phyloP scores from a whole-genome alignment of 1,284 basidiomycete genomes.

The Apiotrichum domesticum region DNA sequence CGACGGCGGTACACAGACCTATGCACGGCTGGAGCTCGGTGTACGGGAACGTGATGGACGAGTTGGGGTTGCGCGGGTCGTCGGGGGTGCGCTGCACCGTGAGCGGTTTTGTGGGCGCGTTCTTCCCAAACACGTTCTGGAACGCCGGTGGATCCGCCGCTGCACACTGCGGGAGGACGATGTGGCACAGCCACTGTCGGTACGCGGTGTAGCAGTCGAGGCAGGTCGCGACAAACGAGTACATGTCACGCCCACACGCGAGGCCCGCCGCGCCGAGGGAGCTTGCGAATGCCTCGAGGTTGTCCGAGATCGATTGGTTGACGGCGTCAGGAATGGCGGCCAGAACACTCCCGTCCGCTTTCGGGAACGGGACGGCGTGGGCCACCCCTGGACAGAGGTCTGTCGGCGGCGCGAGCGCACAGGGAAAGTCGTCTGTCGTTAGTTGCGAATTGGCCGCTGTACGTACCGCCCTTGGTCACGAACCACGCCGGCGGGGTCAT shows the following conservation, averaged over 20 bases:
- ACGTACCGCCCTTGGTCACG: conserved; percentile 41
- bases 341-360: no score
- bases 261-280: conserved; percentile 54
- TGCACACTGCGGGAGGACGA: conserved; percentile 64
- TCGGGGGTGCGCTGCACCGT: conserved; percentile 49
- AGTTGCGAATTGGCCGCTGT: no score
- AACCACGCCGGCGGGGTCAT: conserved; percentile 39
- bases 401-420: conserved; percentile 64
- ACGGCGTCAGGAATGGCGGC: neutral
- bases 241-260: conserved; percentile 71
- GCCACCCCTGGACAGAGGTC: conserved; percentile 66
- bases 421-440: conserved; percentile 58
- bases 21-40: conserved; percentile 67
- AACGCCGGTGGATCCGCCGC: conserved; percentile 35
- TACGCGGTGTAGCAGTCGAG: conserved; percentile 69
- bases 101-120: conserved; percentile 27
- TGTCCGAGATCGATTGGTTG: conserved; percentile 30
- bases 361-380: conserved; percentile 60
- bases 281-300: conserved; percentile 66
- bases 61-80: conserved; percentile 38
- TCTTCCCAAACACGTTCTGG: conserved; percentile 25
- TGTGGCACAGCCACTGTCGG: conserved; percentile 68
- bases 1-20: conserved; percentile 64
- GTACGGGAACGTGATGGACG: conserved; percentile 48
- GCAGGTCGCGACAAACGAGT: conserved; percentile 70